Percentiles rank a stretch among this genome's conserved stretches.
Conservation (phyloP, 139 green algal species). For the Closterium sp. region DNA sequence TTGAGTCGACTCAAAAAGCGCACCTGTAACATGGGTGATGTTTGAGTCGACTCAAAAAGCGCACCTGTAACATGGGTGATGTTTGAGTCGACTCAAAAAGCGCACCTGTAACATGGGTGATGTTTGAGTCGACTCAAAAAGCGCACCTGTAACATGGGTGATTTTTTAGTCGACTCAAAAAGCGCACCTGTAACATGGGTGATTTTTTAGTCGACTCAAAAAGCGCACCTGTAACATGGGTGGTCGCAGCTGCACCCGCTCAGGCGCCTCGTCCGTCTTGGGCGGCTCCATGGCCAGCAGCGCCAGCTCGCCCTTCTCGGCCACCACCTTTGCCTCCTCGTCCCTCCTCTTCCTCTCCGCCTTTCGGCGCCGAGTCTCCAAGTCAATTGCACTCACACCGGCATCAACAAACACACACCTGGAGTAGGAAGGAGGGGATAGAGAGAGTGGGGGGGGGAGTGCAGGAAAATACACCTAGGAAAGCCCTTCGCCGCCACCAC, state of each 20-base stretch:
- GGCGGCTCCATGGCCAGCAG: slow-evolving; percentile 37
- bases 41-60: no score
- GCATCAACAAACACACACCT: slow-evolving; percentile 50
- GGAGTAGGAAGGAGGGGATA: background rate
- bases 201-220: no score
- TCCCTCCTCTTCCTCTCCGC: slow-evolving; percentile 19
- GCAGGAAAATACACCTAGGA: background rate
- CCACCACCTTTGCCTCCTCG: slow-evolving; percentile 32
- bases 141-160: background rate
- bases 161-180: no score
- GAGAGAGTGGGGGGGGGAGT: background rate
- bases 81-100: no score
- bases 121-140: no score
- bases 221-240: slow-evolving; percentile 46
- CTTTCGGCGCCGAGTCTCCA: slow-evolving; percentile 25
- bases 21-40: slow-evolving; percentile 45
- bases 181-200: background rate
- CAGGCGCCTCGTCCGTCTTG: slow-evolving; percentile 1
- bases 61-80: slow-evolving; percentile 43
- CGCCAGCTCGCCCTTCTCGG: slow-evolving; percentile 39
- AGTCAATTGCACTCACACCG: slow-evolving; percentile 39
- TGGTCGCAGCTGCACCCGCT: slow-evolving; percentile 28
- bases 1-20: no score
- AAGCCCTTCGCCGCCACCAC: background rate
- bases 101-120: slow-evolving; percentile 46